These are phyloP conservation scores for Candida dendrica DNA, from an alignment of 805 yeast genomes.

Conservation along the genomic window DNA sequence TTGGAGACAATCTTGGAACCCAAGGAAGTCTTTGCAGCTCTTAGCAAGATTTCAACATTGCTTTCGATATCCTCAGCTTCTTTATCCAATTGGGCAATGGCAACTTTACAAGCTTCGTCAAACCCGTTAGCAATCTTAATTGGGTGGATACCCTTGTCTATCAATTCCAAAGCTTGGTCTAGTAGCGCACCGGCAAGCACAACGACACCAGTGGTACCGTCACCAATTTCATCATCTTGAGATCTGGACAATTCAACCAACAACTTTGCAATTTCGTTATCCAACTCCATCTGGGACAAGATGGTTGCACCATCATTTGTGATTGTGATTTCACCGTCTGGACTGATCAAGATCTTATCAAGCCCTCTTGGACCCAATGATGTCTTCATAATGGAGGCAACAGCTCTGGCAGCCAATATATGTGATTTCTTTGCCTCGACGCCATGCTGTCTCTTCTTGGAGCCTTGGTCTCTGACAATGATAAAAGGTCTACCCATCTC, in stretches of 20 bases:
- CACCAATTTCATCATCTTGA: conserved; percentile 98
- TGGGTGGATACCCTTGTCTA: conserved; percentile 96
- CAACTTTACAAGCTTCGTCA: conserved; percentile 93
- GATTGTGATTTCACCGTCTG: conserved; percentile 96
- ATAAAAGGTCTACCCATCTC: conserved; percentile 99
- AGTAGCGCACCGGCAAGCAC: conserved; percentile 90
- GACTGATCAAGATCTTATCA: conserved; percentile 90
- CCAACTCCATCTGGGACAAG: conserved; percentile 89
- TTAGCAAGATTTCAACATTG: conserved; percentile 49
- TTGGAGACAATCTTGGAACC: conserved; percentile 96
- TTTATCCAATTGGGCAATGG: conserved; percentile 66
- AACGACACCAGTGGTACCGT: conserved; percentile 98
- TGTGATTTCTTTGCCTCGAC: conserved; percentile 78
- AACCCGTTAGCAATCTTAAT: conserved; percentile 95
- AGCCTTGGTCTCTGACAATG: conserved; percentile 83
- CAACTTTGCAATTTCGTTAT: conserved; percentile 91
- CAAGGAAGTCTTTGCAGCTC: conserved; percentile 89
- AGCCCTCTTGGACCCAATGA: conserved; percentile 98
- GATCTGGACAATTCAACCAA: conserved; percentile 89
- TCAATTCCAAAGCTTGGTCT: conserved; percentile 90
- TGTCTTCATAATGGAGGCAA: conserved; percentile 84
- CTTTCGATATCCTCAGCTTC: conserved; percentile 60
- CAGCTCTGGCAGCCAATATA: conserved; percentile 90
- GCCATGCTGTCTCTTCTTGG: conserved; percentile 62
- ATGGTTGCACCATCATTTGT: conserved; percentile 99